phyloP scores from a whole-genome alignment of 2,329 filamentous ascomycete genomes.

The Calonectria pseudoreteaudii region DNA sequence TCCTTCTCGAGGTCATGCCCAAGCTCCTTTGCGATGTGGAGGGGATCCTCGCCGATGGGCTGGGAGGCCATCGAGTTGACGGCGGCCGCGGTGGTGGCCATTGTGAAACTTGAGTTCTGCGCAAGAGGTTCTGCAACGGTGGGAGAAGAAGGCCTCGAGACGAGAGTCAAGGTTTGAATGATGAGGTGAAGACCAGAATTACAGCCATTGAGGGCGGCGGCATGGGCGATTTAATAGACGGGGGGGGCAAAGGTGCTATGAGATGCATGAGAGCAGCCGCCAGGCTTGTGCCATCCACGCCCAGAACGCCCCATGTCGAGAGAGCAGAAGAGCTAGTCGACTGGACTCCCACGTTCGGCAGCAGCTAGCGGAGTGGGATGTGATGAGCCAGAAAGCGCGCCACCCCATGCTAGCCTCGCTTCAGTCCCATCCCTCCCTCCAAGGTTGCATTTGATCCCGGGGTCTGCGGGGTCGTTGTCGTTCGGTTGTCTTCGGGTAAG shows the following conservation, averaged over 20 bases:
- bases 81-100: not conserved
- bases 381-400: conserved; percentile 8
- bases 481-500: not conserved
- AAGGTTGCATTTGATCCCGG: conserved; percentile 15
- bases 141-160: not conserved
- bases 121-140: not conserved
- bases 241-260: not conserved
- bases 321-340: not conserved
- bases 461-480: conserved; percentile 1
- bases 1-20: not conserved
- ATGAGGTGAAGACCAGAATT: not conserved
- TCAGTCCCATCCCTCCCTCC: not conserved
- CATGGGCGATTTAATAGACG: not conserved
- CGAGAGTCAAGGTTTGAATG: not conserved
- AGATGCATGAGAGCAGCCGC: not conserved
- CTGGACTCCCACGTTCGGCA: not conserved
- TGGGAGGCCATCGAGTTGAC: not conserved
- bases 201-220: not conserved
- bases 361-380: not conserved
- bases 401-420: not conserved
- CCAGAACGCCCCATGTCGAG: not conserved
- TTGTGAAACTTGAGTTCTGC: not conserved
- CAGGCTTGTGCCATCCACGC: not conserved
- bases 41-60: not conserved
- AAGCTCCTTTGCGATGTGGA: not conserved